Conservation (phyloP, 164 flowering plant genomes). For the Tetracentron sinense region DNA sequence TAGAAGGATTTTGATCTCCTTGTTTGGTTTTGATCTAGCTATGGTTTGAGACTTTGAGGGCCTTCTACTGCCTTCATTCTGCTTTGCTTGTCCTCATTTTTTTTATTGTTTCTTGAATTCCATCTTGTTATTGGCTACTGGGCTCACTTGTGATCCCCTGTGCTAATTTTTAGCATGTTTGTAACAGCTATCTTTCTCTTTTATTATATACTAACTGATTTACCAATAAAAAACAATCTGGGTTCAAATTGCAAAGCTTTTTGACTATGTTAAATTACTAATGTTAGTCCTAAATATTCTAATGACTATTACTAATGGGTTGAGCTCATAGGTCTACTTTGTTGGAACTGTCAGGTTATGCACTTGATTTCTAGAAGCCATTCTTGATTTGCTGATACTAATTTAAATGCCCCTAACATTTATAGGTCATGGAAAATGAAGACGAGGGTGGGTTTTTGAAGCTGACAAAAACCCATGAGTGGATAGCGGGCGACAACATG, state of each 20-base stretch:
- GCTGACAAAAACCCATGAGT: constrained; percentile 57
- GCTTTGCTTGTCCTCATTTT: too few relatives aligned
- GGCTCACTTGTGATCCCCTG: too few relatives aligned
- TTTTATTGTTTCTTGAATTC: too few relatives aligned
- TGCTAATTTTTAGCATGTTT: too few relatives aligned
- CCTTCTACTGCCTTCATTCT: too few relatives aligned
- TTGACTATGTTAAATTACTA: too few relatives aligned
- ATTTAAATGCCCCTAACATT: neutral
- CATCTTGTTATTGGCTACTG: too few relatives aligned
- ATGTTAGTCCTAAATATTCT: neutral
- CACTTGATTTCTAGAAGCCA: neutral
- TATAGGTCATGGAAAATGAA: constrained; percentile 37
- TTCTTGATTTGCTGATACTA: neutral
- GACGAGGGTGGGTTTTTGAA: constrained; percentile 66
- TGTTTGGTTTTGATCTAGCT: too few relatives aligned
- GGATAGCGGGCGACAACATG: constrained; percentile 54
- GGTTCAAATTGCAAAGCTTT: neutral
- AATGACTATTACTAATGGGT: neutral
- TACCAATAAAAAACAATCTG: neutral
- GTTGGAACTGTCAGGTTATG: neutral
- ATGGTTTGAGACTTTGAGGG: too few relatives aligned
- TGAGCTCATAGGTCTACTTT: neutral
- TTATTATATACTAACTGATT: too few relatives aligned
- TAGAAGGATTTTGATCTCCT: too few relatives aligned
- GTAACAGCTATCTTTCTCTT: too few relatives aligned